A percentile compares a stretch with the other conserved stretches of the same genome.
phyloP scores from a whole-genome alignment of 352 stramenopile species.

The Globisporangium nodosum region DNA sequence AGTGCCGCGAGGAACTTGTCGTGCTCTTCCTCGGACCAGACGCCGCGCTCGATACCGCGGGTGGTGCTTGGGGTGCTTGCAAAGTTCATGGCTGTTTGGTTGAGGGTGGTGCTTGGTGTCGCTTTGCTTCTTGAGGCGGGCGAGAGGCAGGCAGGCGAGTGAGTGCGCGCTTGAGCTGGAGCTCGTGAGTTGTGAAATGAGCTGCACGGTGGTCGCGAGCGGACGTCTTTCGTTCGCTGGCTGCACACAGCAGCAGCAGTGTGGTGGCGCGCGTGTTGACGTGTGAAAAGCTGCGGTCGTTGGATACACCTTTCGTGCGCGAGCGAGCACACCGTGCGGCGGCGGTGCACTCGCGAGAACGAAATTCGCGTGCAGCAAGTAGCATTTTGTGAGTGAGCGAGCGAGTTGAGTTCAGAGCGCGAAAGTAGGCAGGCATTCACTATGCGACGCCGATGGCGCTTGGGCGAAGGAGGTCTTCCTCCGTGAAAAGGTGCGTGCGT shows the following conservation, averaged over 20 bases:
- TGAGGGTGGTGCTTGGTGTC: background rate
- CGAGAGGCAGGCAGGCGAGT: background rate
- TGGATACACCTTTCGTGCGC: conserved; percentile 3
- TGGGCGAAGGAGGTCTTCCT: too few species aligned
- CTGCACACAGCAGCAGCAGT: background rate
- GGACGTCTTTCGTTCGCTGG: background rate
- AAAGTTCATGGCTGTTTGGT: background rate
- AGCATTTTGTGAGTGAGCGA: background rate
- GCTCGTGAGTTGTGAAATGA: conserved; percentile 11
- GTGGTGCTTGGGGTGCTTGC: background rate
- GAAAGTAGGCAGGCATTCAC: background rate
- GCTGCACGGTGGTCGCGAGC: background rate
- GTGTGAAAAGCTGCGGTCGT: background rate
- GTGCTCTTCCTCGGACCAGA: conserved; percentile 34
- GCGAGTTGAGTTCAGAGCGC: background rate
- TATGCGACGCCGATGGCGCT: background rate
- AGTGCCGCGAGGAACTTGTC: conserved; percentile 28
- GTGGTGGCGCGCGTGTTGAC: background rate
- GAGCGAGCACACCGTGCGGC: background rate
- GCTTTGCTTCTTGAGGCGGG: background rate
- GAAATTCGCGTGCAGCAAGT: background rate
- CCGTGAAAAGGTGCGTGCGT: background rate
- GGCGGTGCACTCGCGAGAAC: background rate
- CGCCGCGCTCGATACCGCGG: conserved; percentile 3
- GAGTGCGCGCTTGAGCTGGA: background rate